Evolutionary conservation across 1,284 basidiomycete genomes (phyloP).

Genomic region (Blastosporella zonata): DNA sequence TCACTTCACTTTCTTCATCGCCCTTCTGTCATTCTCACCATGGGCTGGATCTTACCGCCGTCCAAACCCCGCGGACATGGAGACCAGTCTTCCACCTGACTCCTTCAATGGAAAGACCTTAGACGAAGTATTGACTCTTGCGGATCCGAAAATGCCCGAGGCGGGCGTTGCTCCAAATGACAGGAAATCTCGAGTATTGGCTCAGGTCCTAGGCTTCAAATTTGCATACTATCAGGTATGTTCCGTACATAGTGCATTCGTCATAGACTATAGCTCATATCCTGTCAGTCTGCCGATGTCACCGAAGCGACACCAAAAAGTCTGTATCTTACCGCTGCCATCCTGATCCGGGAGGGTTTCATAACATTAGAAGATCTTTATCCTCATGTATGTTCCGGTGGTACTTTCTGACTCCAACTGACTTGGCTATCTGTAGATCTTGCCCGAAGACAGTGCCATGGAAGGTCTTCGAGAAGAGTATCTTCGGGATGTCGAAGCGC

Average conservation of each 20-base stretch:
- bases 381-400: constrained; percentile 60
- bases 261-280: constrained; percentile 20
- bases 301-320: constrained; percentile 65
- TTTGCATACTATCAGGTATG: constrained; percentile 85
- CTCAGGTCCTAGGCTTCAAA: constrained; percentile 96
- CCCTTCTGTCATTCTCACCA: constrained; percentile 80
- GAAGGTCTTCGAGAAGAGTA: constrained; percentile 66
- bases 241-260: constrained; percentile 7
- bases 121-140: constrained; percentile 60
- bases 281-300: constrained; percentile 49
- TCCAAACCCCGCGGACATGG: constrained; percentile 30
- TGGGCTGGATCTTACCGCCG: constrained; percentile 58
- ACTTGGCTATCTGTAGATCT: constrained; percentile 45
- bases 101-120: constrained; percentile 58
- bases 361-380: constrained; percentile 84
- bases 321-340: constrained; percentile 80
- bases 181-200: constrained; percentile 63
- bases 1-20: constrained; percentile 92
- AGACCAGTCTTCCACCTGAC: constrained; percentile 36
- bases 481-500: constrained; percentile 59
- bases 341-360: constrained; percentile 87
- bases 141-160: constrained; percentile 36
- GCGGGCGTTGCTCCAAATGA: constrained; percentile 21
- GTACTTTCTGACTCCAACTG: background rate
- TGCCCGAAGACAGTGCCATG: constrained; percentile 78